Evolutionary conservation across 2,329 filamentous ascomycete species (phyloP), one percentile per base, ranked within the genome.

Genomic region (Lasiodiplodia sp.): DNA sequence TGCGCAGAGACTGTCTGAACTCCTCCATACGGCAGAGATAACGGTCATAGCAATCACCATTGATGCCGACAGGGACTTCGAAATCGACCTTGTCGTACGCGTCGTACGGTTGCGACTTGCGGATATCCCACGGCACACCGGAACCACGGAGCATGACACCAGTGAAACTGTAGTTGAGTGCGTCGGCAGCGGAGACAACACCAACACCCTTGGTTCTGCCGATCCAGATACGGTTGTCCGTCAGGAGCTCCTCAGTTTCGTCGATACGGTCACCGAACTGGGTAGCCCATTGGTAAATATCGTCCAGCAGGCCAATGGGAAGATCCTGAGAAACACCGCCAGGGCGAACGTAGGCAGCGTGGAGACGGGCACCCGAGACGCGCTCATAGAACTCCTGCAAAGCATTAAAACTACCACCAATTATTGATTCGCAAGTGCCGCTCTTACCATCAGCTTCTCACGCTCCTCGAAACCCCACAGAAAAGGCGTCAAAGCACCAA

Each of bases 21-120:
- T 99, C 96, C 83, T 98, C 95, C 95, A 99, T 99, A 77, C 96
- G 93, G 89, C 94, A 97, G 72, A 99, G 89, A 80, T 99, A 99
- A 77, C 96, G 92, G 84, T 99, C 96, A 84, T 99, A 99, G 88
- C 96, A 99, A 86, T 99, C 96, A 74, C 96, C 96, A 79, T 98
- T 97, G 74, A 94, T 88, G 76, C 96, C 96, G 49, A 99, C 96
- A 44, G 96, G 96, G 2, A 99, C 93, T 77, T 99, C 96, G 76
- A 99, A 99, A 75, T 99, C 96, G 69, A 99, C 96, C 83, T 97
- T 87, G 83, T 94, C 96, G 79, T 99, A 99, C 69, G 96, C 96
- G 75, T 99, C 96, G 79, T 99, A 99, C 10, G 96, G 96, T 82
- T 96, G 91, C 74, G 91, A 95, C 88, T 98, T 99, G 79, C 96